Evolutionary conservation across 805 yeast genomes (phyloP).

Genomic region (Cyberlindnera subsufficiens): DNA sequence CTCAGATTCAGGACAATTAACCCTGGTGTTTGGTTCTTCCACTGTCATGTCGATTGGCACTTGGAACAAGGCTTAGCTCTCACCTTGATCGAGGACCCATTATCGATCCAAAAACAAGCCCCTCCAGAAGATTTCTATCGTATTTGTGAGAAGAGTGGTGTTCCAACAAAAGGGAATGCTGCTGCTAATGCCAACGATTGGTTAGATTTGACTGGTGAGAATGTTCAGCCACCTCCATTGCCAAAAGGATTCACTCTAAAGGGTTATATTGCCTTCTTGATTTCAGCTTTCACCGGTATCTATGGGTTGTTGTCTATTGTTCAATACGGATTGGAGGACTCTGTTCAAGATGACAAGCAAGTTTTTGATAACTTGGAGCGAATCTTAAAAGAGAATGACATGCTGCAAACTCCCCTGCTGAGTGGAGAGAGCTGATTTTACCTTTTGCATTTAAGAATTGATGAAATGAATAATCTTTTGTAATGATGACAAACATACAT

Average conservation of each 20-base stretch:
- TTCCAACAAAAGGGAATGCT: constrained; percentile 58
- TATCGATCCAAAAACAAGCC: constrained; percentile 34
- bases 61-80: constrained; percentile 76
- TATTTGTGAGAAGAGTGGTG: constrained; percentile 41
- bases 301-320: constrained; percentile 57
- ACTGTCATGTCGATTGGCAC: constrained; percentile 87
- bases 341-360: constrained; percentile 41
- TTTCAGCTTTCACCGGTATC: constrained; percentile 51
- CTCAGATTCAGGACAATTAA: constrained; percentile 74
- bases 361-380: constrained; percentile 32
- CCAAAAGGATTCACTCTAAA: constrained; percentile 67
- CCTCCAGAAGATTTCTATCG: constrained; percentile 44
- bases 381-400: constrained; percentile 25
- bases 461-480: neutral
- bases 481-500: neutral
- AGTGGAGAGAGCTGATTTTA: constrained; percentile 4
- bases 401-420: constrained; percentile 8
- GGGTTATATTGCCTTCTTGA: constrained; percentile 58
- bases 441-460: neutral
- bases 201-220: constrained; percentile 55
- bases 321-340: constrained; percentile 61
- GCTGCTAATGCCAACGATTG: constrained; percentile 55
- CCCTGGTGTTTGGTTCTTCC: constrained; percentile 94
- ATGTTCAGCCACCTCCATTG: constrained; percentile 51
- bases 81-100: constrained; percentile 66